A percentile compares a stretch with the other conserved stretches of the same genome.
These are phyloP conservation scores for Xylariaceae sp. DNA, from an alignment of 2,329 filamentous ascomycete species.

Conservation along the genomic window DNA sequence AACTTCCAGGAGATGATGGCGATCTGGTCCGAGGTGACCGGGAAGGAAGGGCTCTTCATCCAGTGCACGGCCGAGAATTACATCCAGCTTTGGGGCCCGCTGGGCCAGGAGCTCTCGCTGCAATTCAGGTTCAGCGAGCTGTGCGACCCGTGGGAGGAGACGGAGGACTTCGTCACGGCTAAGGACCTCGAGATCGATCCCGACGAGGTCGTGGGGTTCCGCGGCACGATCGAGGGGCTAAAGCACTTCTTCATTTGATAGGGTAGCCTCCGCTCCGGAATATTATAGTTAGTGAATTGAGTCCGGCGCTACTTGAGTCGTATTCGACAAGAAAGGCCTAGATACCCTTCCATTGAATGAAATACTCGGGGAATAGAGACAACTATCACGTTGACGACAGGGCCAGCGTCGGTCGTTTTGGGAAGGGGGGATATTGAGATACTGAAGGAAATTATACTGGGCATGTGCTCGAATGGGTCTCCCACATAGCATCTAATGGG, in stretches of 20 bases:
- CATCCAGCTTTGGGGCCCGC: conserved; percentile 24
- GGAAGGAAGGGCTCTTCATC: conserved; percentile 25
- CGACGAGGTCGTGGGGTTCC: conserved; percentile 28
- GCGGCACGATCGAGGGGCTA: conserved; percentile 18
- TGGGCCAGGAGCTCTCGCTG: conserved; percentile 25
- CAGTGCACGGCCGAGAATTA: conserved; percentile 23
- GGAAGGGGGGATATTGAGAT: too few species aligned
- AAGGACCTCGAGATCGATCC: conserved; percentile 25
- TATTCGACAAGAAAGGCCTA: too few species aligned
- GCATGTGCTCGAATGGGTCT: too few species aligned
- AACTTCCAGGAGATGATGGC: conserved; percentile 28
- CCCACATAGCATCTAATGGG: too few species aligned
- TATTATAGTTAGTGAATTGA: too few species aligned
- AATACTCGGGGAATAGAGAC: too few species aligned
- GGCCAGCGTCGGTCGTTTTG: too few species aligned
- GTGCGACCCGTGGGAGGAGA: conserved; percentile 28
- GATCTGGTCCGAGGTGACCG: conserved; percentile 29
- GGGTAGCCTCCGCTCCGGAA: too few species aligned
- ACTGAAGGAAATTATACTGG: too few species aligned
- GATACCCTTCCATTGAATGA: too few species aligned
- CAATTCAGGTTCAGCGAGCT: conserved; percentile 32
- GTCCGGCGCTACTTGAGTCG: too few species aligned
- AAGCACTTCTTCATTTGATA: conserved; percentile 1
- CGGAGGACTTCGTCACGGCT: conserved; percentile 16
- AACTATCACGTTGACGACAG: too few species aligned